Evolutionary conservation across 176 grass and related monocot species (phyloP), one percentile per base, ranked within the genome.

Genomic region (Neostapfia colusana): DNA sequence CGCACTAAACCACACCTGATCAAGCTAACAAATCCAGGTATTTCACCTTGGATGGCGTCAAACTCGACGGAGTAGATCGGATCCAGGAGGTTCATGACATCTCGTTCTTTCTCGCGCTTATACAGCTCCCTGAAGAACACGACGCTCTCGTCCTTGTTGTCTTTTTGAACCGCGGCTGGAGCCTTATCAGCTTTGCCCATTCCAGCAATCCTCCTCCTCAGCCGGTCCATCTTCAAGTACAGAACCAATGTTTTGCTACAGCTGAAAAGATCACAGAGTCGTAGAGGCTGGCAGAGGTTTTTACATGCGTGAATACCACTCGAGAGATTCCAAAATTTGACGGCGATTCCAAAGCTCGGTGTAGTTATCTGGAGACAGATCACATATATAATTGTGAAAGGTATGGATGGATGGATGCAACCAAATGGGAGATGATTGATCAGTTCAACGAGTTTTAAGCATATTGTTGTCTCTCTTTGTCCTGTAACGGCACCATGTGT

Each of bases 71-170:
- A 92, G 44, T 69, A 75, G 24, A 84, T 82, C 16, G 86, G 83
- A 45, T 92, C 83, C 59, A 92, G 71, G 50, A 92, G 86, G 67
- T 83, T 86, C 27, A 89, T n/a, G n/a, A n/a, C 55, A 77, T 81
- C 84, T 65, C 45, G 78, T 17, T 81, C 63, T 28, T 89, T 81
- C 42, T 92, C 90, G 6, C 71, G 85, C 49, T 83, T 79, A 56
- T 76, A 67, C 43, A 92, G 45, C 79, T 92, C 89, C 46, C 79
- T 71, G 78, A 92, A 92, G 79, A 88, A 81, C 53, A 88, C 40
- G 23, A 92, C 15, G 38, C 85, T 88, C 79, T 88, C 89, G 36
- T 92, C 89, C 63, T 83, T 76, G 9, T 91, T 76, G 9, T 91
- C 74, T 62, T 69, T 74, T 28, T 82, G 83, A 45, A 80, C 37